Base-by-base conservation (phyloP, 768 basidiomycete genomes). In the Glaciozyma martinii region DNA sequence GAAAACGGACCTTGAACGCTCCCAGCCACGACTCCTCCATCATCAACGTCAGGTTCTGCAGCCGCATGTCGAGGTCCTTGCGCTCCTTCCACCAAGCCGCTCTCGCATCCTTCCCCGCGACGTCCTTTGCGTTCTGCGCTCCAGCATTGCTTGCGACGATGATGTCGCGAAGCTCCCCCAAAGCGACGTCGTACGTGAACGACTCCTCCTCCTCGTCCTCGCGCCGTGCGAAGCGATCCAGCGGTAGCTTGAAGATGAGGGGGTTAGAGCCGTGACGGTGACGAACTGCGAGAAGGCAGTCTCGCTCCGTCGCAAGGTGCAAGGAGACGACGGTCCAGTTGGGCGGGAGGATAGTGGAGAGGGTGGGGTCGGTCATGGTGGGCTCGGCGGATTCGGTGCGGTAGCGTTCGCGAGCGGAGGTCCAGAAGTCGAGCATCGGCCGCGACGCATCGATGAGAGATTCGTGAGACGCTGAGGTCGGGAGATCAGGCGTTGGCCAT, bases 1-100 rank as follows among this genome's bases (percentile, higher is more conserved):
- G 0, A 6, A 29, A 30, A 29, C 80, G 42, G 57, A 92, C 93
- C 85, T 97, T 98, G 83, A 95, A 97, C 27, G 87, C 91, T 1
- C 95, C 94, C 4, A 99, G 80, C 95, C 95, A 98, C 73, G 88
- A 91, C 71, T 89, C 92, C 75, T 98, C 95, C 52, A 99, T 85
- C 68, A 86, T 90, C 68, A 84, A 83, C 42, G 95, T 75, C 9
- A 99, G 76, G 37, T 84, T 83, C 62, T 83, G 80, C 72, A 99
- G 75, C 29, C 90, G 82, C 55, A 79, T 79, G 72, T 98, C 92
- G n/a, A 98, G 80, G 27, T 80, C 82, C 29, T 79, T 77, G 5
- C 95, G 81, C 59, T 85, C 82, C 43, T 83, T 84, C 95, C 95
- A 99, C 95, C 95, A 98, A 2, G 79, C 81, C 0, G 81, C 79